These are phyloP conservation scores for Borovskyia barvae DNA, from an alignment of 208 protist genomes.

Conservation along the genomic window DNA sequence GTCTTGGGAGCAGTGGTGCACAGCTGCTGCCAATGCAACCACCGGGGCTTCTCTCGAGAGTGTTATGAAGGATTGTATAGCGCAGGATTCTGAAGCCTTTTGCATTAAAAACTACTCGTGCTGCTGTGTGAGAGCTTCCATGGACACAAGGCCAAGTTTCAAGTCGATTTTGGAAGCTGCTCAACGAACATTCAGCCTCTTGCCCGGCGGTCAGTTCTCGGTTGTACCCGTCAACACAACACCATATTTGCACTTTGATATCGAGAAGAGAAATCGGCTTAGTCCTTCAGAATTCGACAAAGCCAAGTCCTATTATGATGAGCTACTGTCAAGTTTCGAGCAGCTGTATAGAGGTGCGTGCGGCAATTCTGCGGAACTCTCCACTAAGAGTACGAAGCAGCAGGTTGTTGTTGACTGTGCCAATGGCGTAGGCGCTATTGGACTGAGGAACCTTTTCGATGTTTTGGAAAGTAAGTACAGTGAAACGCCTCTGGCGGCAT, in stretches of 20 bases:
- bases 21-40: slow-evolving; percentile 46
- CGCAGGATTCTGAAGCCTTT: not conserved
- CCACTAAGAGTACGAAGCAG: not conserved
- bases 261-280: slow-evolving; percentile 27
- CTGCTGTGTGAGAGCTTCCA: slow-evolving; percentile 24
- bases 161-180: slow-evolving; percentile 36
- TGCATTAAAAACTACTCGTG: not conserved
- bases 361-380: not conserved
- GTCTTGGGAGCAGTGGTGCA: slow-evolving; percentile 71
- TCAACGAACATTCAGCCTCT: slow-evolving; percentile 10
- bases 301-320: slow-evolving; percentile 25
- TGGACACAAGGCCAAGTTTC: slow-evolving; percentile 61
- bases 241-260: slow-evolving; percentile 75
- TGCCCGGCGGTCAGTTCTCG: slow-evolving; percentile 14
- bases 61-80: slow-evolving; percentile 34
- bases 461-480: slow-evolving; percentile 20
- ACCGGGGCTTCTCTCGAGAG: slow-evolving; percentile 46
- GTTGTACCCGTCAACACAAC: slow-evolving; percentile 50
- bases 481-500: slow-evolving; percentile 17
- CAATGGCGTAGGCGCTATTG: slow-evolving; percentile 86
- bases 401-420: slow-evolving; percentile 82
- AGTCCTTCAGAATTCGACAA: not conserved
- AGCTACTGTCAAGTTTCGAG: slow-evolving; percentile 34
- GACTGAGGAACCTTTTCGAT: slow-evolving; percentile 37
- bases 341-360: slow-evolving; percentile 15